phyloP scores from a whole-genome alignment of 495 filamentous ascomycete species.

The Podospora australis region DNA sequence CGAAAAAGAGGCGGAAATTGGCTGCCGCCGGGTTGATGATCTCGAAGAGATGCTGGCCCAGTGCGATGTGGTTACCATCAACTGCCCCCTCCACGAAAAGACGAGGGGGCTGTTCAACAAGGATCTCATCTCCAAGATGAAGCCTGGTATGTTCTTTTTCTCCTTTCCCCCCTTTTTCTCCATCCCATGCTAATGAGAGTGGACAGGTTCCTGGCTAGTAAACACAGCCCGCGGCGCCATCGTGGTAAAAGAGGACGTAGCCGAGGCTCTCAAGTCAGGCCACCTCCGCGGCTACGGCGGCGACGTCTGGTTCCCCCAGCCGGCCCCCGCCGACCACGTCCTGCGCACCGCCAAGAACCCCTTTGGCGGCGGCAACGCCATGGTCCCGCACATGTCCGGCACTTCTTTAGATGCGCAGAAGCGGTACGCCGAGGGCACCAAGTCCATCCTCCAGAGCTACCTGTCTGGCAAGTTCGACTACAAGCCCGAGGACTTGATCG shows the following conservation, averaged over 20 bases:
- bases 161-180: not conserved
- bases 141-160: slow-evolving; percentile 58
- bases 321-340: slow-evolving; percentile 87
- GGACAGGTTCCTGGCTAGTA: slow-evolving; percentile 81
- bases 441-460: slow-evolving; percentile 86
- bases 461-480: slow-evolving; percentile 83
- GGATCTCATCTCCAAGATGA: slow-evolving; percentile 99
- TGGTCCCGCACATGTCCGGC: slow-evolving; percentile 97
- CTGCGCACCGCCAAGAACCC: slow-evolving; percentile 91
- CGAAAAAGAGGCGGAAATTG: slow-evolving; percentile 93
- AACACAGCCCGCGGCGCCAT: slow-evolving; percentile 99
- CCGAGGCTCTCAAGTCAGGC: slow-evolving; percentile 83
- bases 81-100: slow-evolving; percentile 98
- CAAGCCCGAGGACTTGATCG: slow-evolving; percentile 84
- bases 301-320: slow-evolving; percentile 79
- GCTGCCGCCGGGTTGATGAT: slow-evolving; percentile 76
- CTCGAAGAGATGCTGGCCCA: slow-evolving; percentile 94
- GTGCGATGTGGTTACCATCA: slow-evolving; percentile 98
- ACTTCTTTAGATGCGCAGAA: slow-evolving; percentile 96
- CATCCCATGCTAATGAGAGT: slow-evolving; percentile 6
- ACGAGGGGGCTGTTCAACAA: slow-evolving; percentile 96
- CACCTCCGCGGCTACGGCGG: slow-evolving; percentile 97
- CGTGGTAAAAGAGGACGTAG: slow-evolving; percentile 98
- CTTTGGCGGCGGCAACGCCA: slow-evolving; percentile 95
- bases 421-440: slow-evolving; percentile 84